A percentile compares a stretch with the other conserved stretches of the same genome.
Evolutionary conservation across 495 filamentous ascomycete genomes (phyloP).

Genomic region (Glonium stellatum): DNA sequence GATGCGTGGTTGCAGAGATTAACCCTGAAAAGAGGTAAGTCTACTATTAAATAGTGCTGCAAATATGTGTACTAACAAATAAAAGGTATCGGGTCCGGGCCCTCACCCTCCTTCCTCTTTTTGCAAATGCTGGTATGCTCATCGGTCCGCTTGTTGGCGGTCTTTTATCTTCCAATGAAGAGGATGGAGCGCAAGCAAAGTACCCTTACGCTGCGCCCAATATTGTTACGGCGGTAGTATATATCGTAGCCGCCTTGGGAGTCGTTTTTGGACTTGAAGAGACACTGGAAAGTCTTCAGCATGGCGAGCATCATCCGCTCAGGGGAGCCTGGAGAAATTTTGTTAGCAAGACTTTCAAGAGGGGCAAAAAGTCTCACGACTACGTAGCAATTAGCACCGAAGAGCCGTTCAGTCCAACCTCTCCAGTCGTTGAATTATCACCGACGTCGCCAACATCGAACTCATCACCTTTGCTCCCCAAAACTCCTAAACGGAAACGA

Average conservation of each 20-base stretch:
- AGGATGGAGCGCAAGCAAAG: background rate
- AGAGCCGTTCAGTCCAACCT: background rate
- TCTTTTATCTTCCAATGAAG: constrained; percentile 3
- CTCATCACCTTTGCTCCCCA: background rate
- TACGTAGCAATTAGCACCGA: background rate
- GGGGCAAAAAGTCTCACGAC: background rate
- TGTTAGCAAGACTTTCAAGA: background rate
- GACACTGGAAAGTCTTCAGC: constrained; percentile 6
- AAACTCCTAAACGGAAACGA: background rate
- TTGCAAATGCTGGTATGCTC: constrained; percentile 7
- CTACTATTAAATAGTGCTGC: background rate
- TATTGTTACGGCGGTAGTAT: constrained; percentile 1
- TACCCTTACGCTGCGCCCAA: constrained; percentile 10
- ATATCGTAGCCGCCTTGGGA: constrained; percentile 1
- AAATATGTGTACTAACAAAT: background rate
- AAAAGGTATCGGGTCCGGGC: constrained; percentile 9
- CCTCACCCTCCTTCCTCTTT: constrained; percentile 10
- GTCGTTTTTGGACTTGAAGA: constrained; percentile 5
- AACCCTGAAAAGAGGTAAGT: constrained; percentile 13
- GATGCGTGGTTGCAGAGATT: constrained; percentile 13
- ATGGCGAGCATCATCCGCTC: background rate
- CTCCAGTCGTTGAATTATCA: background rate
- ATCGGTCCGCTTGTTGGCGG: constrained; percentile 13
- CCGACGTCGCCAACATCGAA: background rate
- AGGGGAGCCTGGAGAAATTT: background rate